Evolutionary conservation across 208 protist genomes (phyloP).

Genomic region (Acanthamoeba sp.): DNA sequence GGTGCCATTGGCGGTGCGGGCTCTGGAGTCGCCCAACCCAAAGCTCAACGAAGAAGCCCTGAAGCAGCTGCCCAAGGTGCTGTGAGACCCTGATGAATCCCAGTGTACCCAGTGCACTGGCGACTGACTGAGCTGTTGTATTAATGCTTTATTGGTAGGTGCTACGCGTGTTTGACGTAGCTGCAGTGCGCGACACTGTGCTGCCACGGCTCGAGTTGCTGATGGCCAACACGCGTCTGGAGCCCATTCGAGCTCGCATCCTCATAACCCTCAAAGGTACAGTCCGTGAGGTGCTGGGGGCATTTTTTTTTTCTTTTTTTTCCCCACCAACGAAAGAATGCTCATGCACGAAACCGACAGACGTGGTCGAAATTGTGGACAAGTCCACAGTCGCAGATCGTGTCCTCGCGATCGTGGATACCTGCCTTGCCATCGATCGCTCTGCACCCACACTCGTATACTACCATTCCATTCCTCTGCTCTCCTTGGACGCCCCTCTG

Average conservation of each 20-base stretch:
- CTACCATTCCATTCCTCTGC: no score
- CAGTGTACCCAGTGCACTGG: no score
- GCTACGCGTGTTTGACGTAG: background rate
- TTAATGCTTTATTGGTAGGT: background rate
- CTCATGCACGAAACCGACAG: background rate
- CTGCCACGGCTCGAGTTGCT: conserved; percentile 5
- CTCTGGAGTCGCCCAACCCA: conserved; percentile 11
- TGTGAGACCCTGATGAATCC: no score
- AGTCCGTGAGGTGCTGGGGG: no score
- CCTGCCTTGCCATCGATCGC: background rate
- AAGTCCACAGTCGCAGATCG: background rate
- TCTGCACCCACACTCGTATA: background rate
- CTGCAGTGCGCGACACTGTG: background rate
- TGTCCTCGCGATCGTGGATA: background rate
- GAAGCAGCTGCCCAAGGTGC: conserved; percentile 34
- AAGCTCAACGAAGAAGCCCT: conserved; percentile 44
- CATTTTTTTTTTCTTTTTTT: no score
- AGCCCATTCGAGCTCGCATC: conserved; percentile 21
- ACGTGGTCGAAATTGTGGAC: background rate
- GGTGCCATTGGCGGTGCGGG: background rate
- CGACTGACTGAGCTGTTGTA: background rate
- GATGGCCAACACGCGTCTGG: background rate
- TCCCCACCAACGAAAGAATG: no score
- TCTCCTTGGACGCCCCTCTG: no score
- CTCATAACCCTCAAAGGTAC: conserved; percentile 40